Base-by-base conservation (phyloP, 2,329 filamentous ascomycete species). In the Aciculosporium take region DNA sequence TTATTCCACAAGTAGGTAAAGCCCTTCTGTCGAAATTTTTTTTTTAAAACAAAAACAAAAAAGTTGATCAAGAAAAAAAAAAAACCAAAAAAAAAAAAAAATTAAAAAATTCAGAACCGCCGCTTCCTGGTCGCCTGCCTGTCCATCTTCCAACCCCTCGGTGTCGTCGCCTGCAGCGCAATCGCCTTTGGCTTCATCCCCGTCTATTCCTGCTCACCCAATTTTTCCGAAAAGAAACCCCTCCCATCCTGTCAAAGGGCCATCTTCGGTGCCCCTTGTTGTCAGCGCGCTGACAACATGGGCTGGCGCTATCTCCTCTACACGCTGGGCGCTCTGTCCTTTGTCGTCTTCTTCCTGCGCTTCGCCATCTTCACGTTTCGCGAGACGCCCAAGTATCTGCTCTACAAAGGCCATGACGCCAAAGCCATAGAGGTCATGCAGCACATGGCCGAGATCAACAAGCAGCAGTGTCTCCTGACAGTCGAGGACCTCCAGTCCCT, bases 111-210 rank as follows among this genome's bases (percentile, higher is more conserved):
- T 7, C 7, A 58, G 53, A 56, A 68, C 47, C 63, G 63, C 29
- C 65, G 70, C 4, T 74, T 71, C 45, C 55, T 75, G 2, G 56
- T 75, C 7, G 65, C 70, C 0, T 56, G 70, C 2, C 56, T 76
- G 0, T 74, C 69, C 2, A 58, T 74, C 21, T 75, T 73, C 44
- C 71, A 74, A 44, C 71, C 71, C 1, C 62, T 74, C 8, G 70
- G 71, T 10, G 69, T 74, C 3, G 65, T 73, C 3, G 49, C 72
- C 23, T 67, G 64, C 46, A 66, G 61, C 33, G 64, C 62, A 9
- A 63, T 75, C 31, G 69, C 70, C 0, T 74, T 72, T 29, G 68
- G 64, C 4, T 71, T 70, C 48, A 70, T 73, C 36, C 69, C 70
- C 0, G 60, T 59, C 3, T 66, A 67, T 49, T 66, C 65, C 1